These are phyloP conservation scores for Mariannaea elegans DNA, from an alignment of 2,329 filamentous ascomycete species.

Conservation along the genomic window DNA sequence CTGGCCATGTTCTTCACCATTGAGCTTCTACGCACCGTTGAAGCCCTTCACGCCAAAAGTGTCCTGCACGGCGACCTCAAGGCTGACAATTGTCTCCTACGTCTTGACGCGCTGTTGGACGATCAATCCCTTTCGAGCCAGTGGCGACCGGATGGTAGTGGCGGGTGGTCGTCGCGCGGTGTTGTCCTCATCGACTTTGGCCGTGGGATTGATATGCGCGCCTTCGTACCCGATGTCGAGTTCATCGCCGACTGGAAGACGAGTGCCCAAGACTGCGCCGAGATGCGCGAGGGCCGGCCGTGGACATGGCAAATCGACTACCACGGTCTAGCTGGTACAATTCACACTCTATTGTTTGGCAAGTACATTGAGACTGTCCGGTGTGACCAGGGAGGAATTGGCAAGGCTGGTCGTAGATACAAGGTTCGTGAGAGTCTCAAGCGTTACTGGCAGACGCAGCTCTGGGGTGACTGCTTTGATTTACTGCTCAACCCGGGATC, in stretches of 20 bases:
- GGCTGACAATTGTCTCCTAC: slow-evolving; percentile 91
- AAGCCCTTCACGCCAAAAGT: slow-evolving; percentile 81
- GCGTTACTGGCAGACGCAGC: slow-evolving; percentile 94
- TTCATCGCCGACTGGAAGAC: slow-evolving; percentile 98
- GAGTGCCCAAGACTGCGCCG: slow-evolving; percentile 85
- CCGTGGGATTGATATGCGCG: slow-evolving; percentile 90
- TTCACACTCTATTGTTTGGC: slow-evolving; percentile 91
- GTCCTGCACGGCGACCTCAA: slow-evolving; percentile 95
- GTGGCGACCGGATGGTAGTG: slow-evolving; percentile 77
- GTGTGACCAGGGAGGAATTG: slow-evolving; percentile 62
- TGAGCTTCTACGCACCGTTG: slow-evolving; percentile 89
- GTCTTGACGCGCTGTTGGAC: slow-evolving; percentile 67
- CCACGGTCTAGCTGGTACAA: slow-evolving; percentile 86
- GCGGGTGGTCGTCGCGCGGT: slow-evolving; percentile 83
- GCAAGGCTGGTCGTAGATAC: slow-evolving; percentile 74
- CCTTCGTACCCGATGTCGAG: slow-evolving; percentile 75
- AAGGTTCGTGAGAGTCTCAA: slow-evolving; percentile 85
- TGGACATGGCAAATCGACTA: slow-evolving; percentile 99
- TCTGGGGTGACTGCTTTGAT: slow-evolving; percentile 87
- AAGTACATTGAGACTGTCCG: slow-evolving; percentile 88
- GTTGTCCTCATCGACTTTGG: slow-evolving; percentile 94
- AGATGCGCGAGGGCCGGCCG: slow-evolving; percentile 91
- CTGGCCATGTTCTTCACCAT: slow-evolving; percentile 96
- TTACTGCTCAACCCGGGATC: slow-evolving; percentile 83
- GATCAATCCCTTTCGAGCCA: slow-evolving; percentile 62